A percentile compares a stretch with the other conserved stretches of the same genome.
Conservation (phyloP, 2,329 filamentous ascomycete genomes). For the Plenodomus biglobosus region DNA sequence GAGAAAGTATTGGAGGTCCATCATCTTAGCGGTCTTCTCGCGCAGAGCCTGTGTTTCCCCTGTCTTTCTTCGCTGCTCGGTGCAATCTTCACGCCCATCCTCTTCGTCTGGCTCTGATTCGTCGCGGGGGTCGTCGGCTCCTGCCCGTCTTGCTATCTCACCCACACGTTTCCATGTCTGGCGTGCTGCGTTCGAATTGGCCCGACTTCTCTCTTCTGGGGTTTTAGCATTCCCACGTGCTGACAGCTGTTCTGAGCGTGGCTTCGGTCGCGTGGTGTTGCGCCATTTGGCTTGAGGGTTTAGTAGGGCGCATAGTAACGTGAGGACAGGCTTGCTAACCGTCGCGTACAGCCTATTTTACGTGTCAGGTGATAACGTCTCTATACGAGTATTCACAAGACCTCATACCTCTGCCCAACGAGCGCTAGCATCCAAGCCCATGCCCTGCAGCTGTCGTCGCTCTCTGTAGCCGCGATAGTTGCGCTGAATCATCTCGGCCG, state of each 20-base stretch:
- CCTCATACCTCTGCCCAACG: conserved; percentile 68
- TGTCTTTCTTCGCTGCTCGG: conserved; percentile 40
- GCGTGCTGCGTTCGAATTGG: conserved; percentile 53
- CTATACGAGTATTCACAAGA: not conserved
- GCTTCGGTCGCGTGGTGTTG: conserved; percentile 51
- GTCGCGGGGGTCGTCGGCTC: conserved; percentile 62
- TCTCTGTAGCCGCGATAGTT: conserved; percentile 77
- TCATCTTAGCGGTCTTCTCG: conserved; percentile 70
- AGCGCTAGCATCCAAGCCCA: conserved; percentile 67
- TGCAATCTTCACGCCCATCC: conserved; percentile 37
- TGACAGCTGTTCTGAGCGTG: conserved; percentile 41
- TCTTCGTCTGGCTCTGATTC: conserved; percentile 51
- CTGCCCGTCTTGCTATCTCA: conserved; percentile 70
- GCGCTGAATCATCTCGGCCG: conserved; percentile 51
- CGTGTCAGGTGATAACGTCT: not conserved
- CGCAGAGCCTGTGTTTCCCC: conserved; percentile 58
- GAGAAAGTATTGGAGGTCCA: conserved; percentile 83
- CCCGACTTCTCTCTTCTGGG: conserved; percentile 31
- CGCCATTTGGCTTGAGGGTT: conserved; percentile 55
- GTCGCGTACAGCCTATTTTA: conserved; percentile 54
- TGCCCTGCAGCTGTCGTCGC: conserved; percentile 69
- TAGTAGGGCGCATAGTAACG: conserved; percentile 23
- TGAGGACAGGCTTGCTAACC: conserved; percentile 30
- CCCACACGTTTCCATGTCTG: conserved; percentile 76
- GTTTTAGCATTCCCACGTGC: conserved; percentile 16